A percentile compares a stretch with the other conserved stretches of the same genome.
Evolutionary conservation across 179 eudicot species (phyloP).

Genomic region (Nepenthes alata): DNA sequence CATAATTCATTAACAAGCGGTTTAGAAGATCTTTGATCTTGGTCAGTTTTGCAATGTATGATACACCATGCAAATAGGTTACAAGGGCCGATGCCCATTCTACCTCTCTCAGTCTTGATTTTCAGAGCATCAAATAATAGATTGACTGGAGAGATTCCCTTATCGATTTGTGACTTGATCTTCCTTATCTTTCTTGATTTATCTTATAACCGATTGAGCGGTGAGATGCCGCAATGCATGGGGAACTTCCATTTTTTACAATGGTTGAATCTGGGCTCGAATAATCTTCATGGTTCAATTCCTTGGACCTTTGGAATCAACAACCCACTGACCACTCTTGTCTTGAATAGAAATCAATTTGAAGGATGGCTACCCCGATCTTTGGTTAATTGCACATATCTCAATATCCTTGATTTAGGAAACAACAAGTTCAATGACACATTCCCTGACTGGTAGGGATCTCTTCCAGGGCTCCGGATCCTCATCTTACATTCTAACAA

Average conservation of each 20-base stretch:
- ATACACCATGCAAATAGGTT: too few species aligned
- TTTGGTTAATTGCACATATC: slow-evolving; percentile 2
- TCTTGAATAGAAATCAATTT: slow-evolving; percentile 8
- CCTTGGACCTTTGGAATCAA: not conserved
- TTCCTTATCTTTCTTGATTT: slow-evolving; percentile 7
- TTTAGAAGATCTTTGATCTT: too few species aligned
- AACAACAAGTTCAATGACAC: slow-evolving; percentile 6
- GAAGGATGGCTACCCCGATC: slow-evolving; percentile 10
- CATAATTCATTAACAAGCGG: too few species aligned
- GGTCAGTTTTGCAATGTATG: too few species aligned
- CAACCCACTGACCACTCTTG: not conserved
- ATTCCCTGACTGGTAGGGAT: slow-evolving; percentile 7
- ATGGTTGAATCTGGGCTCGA: slow-evolving; percentile 13
- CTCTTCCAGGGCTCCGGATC: slow-evolving; percentile 9
- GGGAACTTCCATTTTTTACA: not conserved
- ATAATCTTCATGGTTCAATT: slow-evolving; percentile 8
- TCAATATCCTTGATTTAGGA: slow-evolving; percentile 6
- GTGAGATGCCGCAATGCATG: slow-evolving; percentile 14
- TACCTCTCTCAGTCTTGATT: too few species aligned
- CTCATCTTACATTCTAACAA: slow-evolving; percentile 7
- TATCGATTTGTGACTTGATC: slow-evolving; percentile 10
- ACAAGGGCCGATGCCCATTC: too few species aligned
- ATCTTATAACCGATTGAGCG: slow-evolving; percentile 15
- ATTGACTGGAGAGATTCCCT: slow-evolving; percentile 6
- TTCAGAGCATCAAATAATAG: slow-evolving; percentile 1